These are phyloP conservation scores for Dictyophora rubrovolvata DNA, from an alignment of 768 basidiomycete genomes.

Conservation along the genomic window DNA sequence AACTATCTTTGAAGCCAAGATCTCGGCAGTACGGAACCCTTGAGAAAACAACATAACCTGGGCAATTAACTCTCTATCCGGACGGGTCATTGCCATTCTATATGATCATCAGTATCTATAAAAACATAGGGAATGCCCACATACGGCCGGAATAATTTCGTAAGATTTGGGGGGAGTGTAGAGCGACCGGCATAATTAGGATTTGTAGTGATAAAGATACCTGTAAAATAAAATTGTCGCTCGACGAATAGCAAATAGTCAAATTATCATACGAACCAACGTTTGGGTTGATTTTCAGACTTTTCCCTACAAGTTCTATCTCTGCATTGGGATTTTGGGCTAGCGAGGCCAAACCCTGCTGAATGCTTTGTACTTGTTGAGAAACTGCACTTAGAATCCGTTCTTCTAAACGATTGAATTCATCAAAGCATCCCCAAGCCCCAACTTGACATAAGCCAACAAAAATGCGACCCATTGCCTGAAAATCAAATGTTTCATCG, in stretches of 20 bases:
- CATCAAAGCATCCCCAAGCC: conserved; percentile 98
- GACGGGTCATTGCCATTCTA: conserved; percentile 98
- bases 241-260: neutral
- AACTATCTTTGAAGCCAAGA: conserved; percentile 94
- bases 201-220: conserved; percentile 98
- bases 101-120: conserved; percentile 11
- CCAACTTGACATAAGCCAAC: conserved; percentile 98
- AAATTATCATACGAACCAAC: conserved; percentile 49
- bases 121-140: conserved; percentile 20
- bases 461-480: conserved; percentile 99
- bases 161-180: conserved; percentile 74
- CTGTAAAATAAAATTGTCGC: conserved; percentile 26
- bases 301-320: conserved; percentile 94
- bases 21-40: conserved; percentile 96
- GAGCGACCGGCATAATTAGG: conserved; percentile 98
- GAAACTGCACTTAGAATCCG: conserved; percentile 96
- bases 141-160: conserved; percentile 88
- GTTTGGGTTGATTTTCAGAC: conserved; percentile 83
- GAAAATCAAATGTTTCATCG: conserved; percentile 99
- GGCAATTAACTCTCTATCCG: conserved; percentile 95
- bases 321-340: conserved; percentile 79
- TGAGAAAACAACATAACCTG: conserved; percentile 99
- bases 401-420: conserved; percentile 97
- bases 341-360: conserved; percentile 82
- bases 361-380: conserved; percentile 97